phyloP scores from a whole-genome alignment of 805 yeast genomes.

The Saturnispora silvae region DNA sequence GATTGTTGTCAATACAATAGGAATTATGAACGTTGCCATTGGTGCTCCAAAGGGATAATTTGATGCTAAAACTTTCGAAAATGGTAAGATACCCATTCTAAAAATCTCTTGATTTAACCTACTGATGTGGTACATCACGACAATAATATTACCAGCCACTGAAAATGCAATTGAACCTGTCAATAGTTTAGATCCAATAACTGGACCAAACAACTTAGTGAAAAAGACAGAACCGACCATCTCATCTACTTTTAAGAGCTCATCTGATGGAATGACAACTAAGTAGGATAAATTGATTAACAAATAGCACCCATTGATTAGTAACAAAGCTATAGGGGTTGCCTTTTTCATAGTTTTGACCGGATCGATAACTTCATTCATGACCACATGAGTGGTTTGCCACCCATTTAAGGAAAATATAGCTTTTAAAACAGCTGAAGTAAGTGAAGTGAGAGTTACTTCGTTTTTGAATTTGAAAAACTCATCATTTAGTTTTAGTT shows the following conservation, averaged over 20 bases:
- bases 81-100: constrained; percentile 45
- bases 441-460: constrained; percentile 33
- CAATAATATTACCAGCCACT: constrained; percentile 47
- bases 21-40: constrained; percentile 33
- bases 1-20: constrained; percentile 31
- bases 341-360: constrained; percentile 40
- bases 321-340: constrained; percentile 37
- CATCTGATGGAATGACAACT: constrained; percentile 39
- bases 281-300: constrained; percentile 41
- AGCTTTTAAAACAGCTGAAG: constrained; percentile 42
- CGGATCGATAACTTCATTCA: constrained; percentile 47
- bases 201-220: constrained; percentile 39
- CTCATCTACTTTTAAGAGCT: constrained; percentile 35
- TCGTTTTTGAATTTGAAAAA: constrained; percentile 21
- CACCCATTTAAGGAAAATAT: constrained; percentile 44
- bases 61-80: constrained; percentile 39
- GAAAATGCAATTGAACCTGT: constrained; percentile 42
- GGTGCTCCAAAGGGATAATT: constrained; percentile 48
- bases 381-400: constrained; percentile 43
- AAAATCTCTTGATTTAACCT: constrained; percentile 48
- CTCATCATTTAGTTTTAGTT: constrained; percentile 26
- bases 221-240: constrained; percentile 43
- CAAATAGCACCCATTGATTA: constrained; percentile 35
- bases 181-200: constrained; percentile 37
- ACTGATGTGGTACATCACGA: constrained; percentile 42